Conservation (phyloP, 1,284 basidiomycete genomes). For the Cronartium ribicola region DNA sequence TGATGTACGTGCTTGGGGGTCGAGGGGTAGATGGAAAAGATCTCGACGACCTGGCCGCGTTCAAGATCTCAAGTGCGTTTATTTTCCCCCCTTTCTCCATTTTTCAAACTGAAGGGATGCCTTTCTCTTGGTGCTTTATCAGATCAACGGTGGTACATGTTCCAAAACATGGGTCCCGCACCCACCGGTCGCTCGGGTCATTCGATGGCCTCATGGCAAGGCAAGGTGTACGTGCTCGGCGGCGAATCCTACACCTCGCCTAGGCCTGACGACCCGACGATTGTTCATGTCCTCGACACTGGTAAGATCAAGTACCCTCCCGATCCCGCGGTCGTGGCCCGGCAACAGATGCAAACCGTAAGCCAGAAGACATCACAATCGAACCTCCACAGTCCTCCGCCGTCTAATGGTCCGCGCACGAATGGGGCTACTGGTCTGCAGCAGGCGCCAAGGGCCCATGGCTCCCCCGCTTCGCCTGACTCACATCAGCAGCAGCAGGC, state of each 20-base stretch:
- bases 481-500: neutral
- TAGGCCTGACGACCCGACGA: constrained; percentile 66
- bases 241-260: constrained; percentile 74
- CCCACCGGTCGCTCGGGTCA: constrained; percentile 88
- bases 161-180: constrained; percentile 96
- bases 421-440: constrained; percentile 27
- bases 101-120: constrained; percentile 21
- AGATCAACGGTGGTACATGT: constrained; percentile 87
- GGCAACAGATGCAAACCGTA: constrained; percentile 44
- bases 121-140: constrained; percentile 57
- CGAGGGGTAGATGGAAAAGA: constrained; percentile 96
- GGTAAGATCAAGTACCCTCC: constrained; percentile 95
- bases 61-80: constrained; percentile 83
- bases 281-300: constrained; percentile 87
- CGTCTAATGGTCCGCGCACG: constrained; percentile 42
- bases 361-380: constrained; percentile 49
- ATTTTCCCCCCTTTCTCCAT: constrained; percentile 8
- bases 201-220: constrained; percentile 84
- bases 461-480: constrained; percentile 44
- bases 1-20: constrained; percentile 96
- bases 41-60: constrained; percentile 87
- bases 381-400: constrained; percentile 43
- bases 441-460: neutral
- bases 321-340: constrained; percentile 55
- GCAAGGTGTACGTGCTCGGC: constrained; percentile 84